phyloP scores from a whole-genome alignment of 140 eudicot genomes.

The Cichorium intybus region DNA sequence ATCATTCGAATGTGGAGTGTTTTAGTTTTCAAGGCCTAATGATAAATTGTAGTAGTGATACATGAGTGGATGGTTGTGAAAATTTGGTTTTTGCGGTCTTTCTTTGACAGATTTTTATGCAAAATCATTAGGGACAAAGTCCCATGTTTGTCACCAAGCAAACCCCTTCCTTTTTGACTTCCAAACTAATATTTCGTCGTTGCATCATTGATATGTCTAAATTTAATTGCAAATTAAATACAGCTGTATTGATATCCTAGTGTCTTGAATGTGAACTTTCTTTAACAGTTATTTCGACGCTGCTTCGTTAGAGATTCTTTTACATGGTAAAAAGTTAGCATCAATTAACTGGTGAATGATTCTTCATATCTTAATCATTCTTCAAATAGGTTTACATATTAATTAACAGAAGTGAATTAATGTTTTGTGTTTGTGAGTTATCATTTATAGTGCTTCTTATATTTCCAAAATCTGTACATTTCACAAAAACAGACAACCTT shows the following conservation, averaged over 20 bases:
- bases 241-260: neutral
- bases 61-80: constrained; percentile 9
- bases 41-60: neutral
- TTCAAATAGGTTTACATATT: neutral
- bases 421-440: too few species aligned
- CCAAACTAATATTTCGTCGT: neutral
- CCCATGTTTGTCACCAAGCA: neutral
- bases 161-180: neutral
- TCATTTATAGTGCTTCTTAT: too few species aligned
- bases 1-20: constrained; percentile 12
- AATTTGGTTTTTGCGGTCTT: constrained; percentile 12
- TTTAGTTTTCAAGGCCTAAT: constrained; percentile 18
- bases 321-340: too few species aligned
- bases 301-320: too few species aligned
- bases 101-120: constrained; percentile 21
- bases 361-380: neutral
- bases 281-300: neutral
- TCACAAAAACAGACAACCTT: too few species aligned
- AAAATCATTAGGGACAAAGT: neutral
- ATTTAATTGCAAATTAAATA: too few species aligned
- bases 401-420: too few species aligned
- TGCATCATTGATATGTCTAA: neutral
- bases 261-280: neutral
- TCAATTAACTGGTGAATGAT: neutral
- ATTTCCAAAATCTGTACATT: too few species aligned